These are phyloP conservation scores for Suillus lakei DNA, from an alignment of 768 basidiomycete genomes.

Conservation along the genomic window DNA sequence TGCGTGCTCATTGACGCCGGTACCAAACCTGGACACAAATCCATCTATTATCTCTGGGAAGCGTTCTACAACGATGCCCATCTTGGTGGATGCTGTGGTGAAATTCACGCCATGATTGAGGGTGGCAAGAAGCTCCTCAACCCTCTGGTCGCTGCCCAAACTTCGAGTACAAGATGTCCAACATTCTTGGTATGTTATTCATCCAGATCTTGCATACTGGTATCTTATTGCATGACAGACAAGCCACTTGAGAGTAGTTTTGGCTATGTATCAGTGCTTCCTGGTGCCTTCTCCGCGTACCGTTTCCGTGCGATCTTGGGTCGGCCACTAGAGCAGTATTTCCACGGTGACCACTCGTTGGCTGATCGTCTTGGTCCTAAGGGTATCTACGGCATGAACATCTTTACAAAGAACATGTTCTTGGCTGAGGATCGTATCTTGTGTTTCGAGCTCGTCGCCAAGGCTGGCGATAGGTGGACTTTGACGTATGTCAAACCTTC, in stretches of 20 bases:
- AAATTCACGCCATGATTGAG: constrained; percentile 97
- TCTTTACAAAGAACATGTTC: constrained; percentile 95
- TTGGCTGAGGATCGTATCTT: constrained; percentile 95
- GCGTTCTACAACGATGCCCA: constrained; percentile 83
- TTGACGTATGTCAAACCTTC: constrained; percentile 92
- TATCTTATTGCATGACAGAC: constrained; percentile 48
- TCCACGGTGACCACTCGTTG: constrained; percentile 87
- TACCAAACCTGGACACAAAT: constrained; percentile 95
- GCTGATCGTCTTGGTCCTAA: constrained; percentile 92
- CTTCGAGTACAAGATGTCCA: constrained; percentile 98
- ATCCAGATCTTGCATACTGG: constrained; percentile 2
- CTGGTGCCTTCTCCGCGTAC: constrained; percentile 97
- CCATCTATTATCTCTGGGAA: constrained; percentile 95
- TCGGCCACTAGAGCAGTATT: constrained; percentile 82
- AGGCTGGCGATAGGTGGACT: constrained; percentile 85
- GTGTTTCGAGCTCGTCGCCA: constrained; percentile 96
- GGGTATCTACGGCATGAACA: constrained; percentile 96
- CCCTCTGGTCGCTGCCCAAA: constrained; percentile 92
- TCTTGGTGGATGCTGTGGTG: constrained; percentile 89
- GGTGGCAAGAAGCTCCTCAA: constrained; percentile 91
- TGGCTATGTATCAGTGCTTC: constrained; percentile 93
- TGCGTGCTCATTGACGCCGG: constrained; percentile 95
- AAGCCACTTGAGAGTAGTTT: constrained; percentile 96
- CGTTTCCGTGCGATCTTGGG: constrained; percentile 92
- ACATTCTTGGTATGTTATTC: constrained; percentile 72